A percentile compares a stretch with the other conserved stretches of the same genome.
phyloP scores from a whole-genome alignment of 169 alveolate genomes.

The Miamiensis avidus region DNA sequence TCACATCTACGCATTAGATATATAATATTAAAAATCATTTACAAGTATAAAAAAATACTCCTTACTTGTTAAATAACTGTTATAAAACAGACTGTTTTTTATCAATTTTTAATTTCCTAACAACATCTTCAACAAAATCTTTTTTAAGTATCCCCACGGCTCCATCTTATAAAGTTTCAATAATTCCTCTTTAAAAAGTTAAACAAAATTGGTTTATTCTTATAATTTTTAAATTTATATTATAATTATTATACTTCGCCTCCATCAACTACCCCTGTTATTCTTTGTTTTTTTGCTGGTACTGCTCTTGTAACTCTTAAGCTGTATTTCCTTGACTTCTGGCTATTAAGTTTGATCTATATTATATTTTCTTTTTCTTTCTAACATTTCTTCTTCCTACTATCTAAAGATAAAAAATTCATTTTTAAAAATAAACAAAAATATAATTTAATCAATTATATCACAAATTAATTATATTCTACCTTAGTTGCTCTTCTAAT shows the following conservation, averaged over 20 bases:
- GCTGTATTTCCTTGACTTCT: constrained; percentile 44
- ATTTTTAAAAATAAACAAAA: neutral
- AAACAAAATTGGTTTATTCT: neutral
- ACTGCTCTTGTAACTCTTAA: constrained; percentile 36
- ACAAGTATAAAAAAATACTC: constrained; percentile 1
- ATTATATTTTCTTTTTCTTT: constrained; percentile 40
- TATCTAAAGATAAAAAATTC: neutral
- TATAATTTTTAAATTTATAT: too few relatives aligned
- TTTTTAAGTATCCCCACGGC: constrained; percentile 36
- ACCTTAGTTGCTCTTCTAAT: constrained; percentile 40
- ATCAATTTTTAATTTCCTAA: constrained; percentile 11
- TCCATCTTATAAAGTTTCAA: constrained; percentile 37
- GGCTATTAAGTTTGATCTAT: constrained; percentile 22
- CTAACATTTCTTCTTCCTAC: constrained; percentile 42
- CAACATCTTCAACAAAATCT: constrained; percentile 32
- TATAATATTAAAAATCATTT: neutral
- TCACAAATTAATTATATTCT: neutral
- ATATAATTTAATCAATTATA: too few relatives aligned
- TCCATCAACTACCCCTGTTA: constrained; percentile 39
- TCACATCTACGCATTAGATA: constrained; percentile 20
- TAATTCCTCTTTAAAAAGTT: constrained; percentile 15
- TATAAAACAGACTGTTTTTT: neutral
- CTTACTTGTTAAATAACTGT: constrained; percentile 16
- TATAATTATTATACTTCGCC: constrained; percentile 6
- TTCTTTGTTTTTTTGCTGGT: constrained; percentile 50